Evolutionary conservation across 1,284 basidiomycete genomes (phyloP), one percentile per base, ranked within the genome.

Genomic region (Ceratobasidium sp.): DNA sequence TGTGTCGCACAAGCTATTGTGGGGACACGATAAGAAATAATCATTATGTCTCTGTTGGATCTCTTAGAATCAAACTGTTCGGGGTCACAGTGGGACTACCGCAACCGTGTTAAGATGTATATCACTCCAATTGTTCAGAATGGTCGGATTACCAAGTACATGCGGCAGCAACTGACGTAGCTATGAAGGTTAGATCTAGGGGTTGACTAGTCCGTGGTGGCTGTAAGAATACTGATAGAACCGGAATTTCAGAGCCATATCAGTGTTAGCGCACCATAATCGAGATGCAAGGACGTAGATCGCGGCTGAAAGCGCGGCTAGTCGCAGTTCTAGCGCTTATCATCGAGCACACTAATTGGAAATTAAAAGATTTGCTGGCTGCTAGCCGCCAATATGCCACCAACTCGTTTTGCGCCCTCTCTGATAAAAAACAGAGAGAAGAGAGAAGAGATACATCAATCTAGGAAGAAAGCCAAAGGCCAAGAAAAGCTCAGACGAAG

Each of bases 341-440:
- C 14, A 23, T 21, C 21, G 10, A 36, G 18, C 41, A 0, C n/a
- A 23, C 43, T 52, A 34, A 45, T 69, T 69, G 34, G 36, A 69
- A 69, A 69, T 69, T 36, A 18, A 34, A 39, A 50, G 23, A 39
- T 32, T 55, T 39, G 32, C 57, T 21, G 23, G 16, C 46, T 30
- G 5, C 43, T 14, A 41, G 21, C 43, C 26, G 6, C 32, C 43
- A 62, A 6, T 39, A 74, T 74, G 73, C 60, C 73, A 10, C 70
- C 73, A 26, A 70, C 62, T 36, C 84, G 87, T 34, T 86, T 90
- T 77, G 85, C 87, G 75, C 84, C 90, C 0, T 90, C 89, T 1
- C 64, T 73, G 60, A 93, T 96, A 75, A 90, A 88, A 77, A 96
- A 96, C 82, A 95, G 94, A 77, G 81, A 90, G 73, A 96, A 95